Base-by-base conservation (phyloP, 1,284 basidiomycete species). In the Coriolopsis trogii region DNA sequence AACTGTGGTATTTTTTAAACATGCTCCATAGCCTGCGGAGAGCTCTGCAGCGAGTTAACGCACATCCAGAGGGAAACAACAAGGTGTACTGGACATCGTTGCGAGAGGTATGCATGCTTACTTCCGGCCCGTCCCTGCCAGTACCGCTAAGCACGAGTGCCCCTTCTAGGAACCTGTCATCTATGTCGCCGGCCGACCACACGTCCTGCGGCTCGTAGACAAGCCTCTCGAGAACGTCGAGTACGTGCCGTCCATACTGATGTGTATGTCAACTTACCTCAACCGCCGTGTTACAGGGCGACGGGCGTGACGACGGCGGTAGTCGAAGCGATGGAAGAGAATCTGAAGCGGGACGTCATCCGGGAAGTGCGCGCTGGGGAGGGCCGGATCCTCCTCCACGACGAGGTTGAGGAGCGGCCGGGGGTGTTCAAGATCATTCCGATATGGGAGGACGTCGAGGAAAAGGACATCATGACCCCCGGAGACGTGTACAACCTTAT, bases 241-340 rank as follows among this genome's bases (percentile, higher is more conserved):
- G 91, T 93, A 70, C 70, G 87, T 68, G 4, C 31, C 10, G 6
- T n/a, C 34, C 15, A 10, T 3, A 3, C 20, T 31, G 5, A 31
- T 10, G 42, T 38, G 25, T 20, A 18, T 38, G 24, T 16, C 2
- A 25, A 25, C 28, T 40, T 9, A 33, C 42, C 16, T 29, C 20
- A 41, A 18, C 6, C 2, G 47, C 31, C 4, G 10, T 28, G 33
- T 20, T 20, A 31, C 61, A 93, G 92, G 64, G 90, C 95, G 1
- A 99, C 96, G 0, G 97, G 97, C 21, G 90, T 99, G 2, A 93
- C 93, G 0, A 96, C 95, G 0, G 79, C 81, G 3, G 88, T 94
- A 9, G 97, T 99, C 2, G 97, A 99, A 69, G 78, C 82, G 18
- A 98, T 99, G 92, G 97, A 99, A 61, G 71, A 81, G 36, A 87